Percentiles rank a stretch among this genome's conserved stretches.
Evolutionary conservation across 2,329 filamentous ascomycete species (phyloP).

Genomic region (Calonectria hongkongensis): DNA sequence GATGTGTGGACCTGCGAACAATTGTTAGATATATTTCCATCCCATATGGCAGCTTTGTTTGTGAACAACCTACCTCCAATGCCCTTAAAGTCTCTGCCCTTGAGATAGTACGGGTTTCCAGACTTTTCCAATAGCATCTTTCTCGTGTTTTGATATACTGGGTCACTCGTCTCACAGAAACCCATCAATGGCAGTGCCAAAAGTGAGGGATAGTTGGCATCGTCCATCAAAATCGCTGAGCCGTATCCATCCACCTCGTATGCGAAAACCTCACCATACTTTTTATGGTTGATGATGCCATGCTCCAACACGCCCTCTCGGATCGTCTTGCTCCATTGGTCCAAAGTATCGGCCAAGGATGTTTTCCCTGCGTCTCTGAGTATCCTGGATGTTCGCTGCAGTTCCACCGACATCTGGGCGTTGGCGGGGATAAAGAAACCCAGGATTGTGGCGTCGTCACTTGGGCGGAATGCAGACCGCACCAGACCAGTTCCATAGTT

Average conservation of each 20-base stretch:
- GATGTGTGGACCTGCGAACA: conserved; percentile 76
- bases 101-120: conserved; percentile 92
- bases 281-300: conserved; percentile 84
- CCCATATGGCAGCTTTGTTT: no score
- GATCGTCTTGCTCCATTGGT: conserved; percentile 77
- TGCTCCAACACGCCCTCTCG: conserved; percentile 88
- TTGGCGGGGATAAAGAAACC: conserved; percentile 97
- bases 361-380: conserved; percentile 77
- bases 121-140: conserved; percentile 82
- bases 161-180: conserved; percentile 79
- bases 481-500: conserved; percentile 89
- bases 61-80: conserved; percentile 81
- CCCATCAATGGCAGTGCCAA: conserved; percentile 87
- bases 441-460: conserved; percentile 94
- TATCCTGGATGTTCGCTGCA: conserved; percentile 83
- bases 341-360: conserved; percentile 72
- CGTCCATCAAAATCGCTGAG: conserved; percentile 89
- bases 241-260: conserved; percentile 94
- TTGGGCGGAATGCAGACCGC: conserved; percentile 93
- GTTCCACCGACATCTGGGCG: conserved; percentile 95
- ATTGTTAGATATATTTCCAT: conserved; percentile 33
- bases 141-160: conserved; percentile 90
- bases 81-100: conserved; percentile 85
- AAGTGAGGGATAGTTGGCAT: conserved; percentile 90
- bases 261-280: conserved; percentile 87